These are phyloP conservation scores for Zygotorulaspora florentina DNA, from an alignment of 805 yeast genomes.

Conservation along the genomic window DNA sequence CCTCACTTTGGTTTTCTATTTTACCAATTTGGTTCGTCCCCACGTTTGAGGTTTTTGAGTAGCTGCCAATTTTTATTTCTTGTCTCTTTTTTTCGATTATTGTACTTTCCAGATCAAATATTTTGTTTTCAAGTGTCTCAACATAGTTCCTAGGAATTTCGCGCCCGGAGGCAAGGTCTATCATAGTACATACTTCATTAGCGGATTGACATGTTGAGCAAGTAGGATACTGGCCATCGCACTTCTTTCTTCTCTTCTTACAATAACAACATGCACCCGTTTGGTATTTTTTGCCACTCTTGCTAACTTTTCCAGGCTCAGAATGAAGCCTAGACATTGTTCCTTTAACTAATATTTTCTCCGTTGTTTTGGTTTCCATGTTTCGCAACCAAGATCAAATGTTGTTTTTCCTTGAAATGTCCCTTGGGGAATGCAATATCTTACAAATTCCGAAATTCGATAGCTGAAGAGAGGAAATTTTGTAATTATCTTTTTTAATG, in stretches of 20 bases:
- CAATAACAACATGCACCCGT: slow-evolving; percentile 51
- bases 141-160: slow-evolving; percentile 47
- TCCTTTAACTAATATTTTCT: background rate
- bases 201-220: slow-evolving; percentile 43
- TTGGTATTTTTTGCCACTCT: slow-evolving; percentile 29
- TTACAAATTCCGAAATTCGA: background rate
- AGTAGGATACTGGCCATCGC: slow-evolving; percentile 49
- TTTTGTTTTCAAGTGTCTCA: slow-evolving; percentile 40
- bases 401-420: too few species aligned
- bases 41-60: background rate
- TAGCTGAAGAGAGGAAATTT: background rate
- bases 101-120: slow-evolving; percentile 8
- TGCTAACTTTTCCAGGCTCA: slow-evolving; percentile 4
- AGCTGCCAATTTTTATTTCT: background rate
- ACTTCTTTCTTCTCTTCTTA: slow-evolving; percentile 45
- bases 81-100: slow-evolving; percentile 1
- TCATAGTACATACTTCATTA: slow-evolving; percentile 42
- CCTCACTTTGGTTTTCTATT: slow-evolving; percentile 1
- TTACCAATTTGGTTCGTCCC: background rate
- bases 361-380: background rate
- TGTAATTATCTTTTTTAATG: background rate
- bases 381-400: background rate
- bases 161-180: slow-evolving; percentile 46
- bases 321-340: background rate
- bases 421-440: too few species aligned